A percentile compares a stretch with the other conserved stretches of the same genome.
phyloP scores from a whole-genome alignment of 129 eudicot genomes.

The Ambrosia trifida region DNA sequence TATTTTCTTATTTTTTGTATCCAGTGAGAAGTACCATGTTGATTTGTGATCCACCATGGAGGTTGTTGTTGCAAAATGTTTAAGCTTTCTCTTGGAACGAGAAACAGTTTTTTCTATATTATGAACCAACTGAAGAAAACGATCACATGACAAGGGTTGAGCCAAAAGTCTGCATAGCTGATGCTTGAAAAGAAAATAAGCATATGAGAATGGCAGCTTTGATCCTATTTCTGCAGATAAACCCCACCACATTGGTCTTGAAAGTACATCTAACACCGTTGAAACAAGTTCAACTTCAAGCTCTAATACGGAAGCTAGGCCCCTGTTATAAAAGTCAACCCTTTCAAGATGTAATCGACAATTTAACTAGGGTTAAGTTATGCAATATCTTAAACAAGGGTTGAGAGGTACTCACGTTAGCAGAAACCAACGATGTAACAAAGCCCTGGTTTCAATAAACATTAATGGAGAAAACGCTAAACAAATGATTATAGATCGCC shows the following conservation, averaged over 20 bases:
- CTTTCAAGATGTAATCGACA: slow-evolving; percentile 18
- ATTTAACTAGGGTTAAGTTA: slow-evolving; percentile 3
- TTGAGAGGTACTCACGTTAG: slow-evolving; percentile 50
- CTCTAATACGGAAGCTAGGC: slow-evolving; percentile 59
- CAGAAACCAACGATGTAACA: slow-evolving; percentile 72
- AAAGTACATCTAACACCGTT: slow-evolving; percentile 54
- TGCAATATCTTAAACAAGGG: slow-evolving; percentile 13
- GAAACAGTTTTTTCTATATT: slow-evolving; percentile 35
- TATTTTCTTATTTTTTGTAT: slow-evolving; percentile 1
- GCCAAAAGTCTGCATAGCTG: slow-evolving; percentile 41
- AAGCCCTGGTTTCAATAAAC: slow-evolving; percentile 62
- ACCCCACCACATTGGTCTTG: slow-evolving; percentile 83
- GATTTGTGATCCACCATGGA: slow-evolving; percentile 60
- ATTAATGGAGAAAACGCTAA: slow-evolving; percentile 63
- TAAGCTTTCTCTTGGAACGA: slow-evolving; percentile 32
- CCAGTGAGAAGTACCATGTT: slow-evolving; percentile 48
- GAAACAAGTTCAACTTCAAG: slow-evolving; percentile 51
- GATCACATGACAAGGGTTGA: slow-evolving; percentile 53
- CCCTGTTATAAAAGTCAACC: slow-evolving; percentile 63
- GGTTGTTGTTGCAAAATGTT: slow-evolving; percentile 38
- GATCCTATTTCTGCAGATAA: slow-evolving; percentile 60
- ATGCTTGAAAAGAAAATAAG: slow-evolving; percentile 59
- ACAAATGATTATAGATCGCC: slow-evolving; percentile 59
- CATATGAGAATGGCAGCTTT: slow-evolving; percentile 64
- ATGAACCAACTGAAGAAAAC: slow-evolving; percentile 47